A percentile compares a stretch with the other conserved stretches of the same genome.
These are phyloP conservation scores for Echinosophora koreensis DNA, from an alignment of 306 rosid species.

Conservation along the genomic window DNA sequence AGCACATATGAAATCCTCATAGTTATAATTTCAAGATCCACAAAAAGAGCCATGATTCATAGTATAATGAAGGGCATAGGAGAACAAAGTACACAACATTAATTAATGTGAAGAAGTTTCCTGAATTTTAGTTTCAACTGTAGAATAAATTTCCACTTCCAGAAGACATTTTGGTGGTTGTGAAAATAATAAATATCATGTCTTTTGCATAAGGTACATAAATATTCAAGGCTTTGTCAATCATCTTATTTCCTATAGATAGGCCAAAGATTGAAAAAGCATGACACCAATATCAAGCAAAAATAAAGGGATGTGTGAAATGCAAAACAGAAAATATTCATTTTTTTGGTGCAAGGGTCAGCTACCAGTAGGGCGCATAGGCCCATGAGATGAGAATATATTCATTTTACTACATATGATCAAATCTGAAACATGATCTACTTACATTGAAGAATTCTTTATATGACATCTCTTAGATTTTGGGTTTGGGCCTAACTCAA, in stretches of 20 bases:
- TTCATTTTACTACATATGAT: not conserved
- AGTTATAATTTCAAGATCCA: not conserved
- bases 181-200: slow-evolving; percentile 14
- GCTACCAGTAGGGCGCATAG: too few species aligned
- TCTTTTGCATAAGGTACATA: not conserved
- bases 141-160: slow-evolving; percentile 1
- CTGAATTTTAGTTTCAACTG: not conserved
- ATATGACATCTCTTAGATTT: too few species aligned
- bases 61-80: not conserved
- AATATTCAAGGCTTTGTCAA: not conserved
- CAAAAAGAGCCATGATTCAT: not conserved
- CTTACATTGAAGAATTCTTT: not conserved
- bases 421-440: not conserved
- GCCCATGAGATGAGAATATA: not conserved
- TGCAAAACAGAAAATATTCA: not conserved
- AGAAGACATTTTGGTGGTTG: not conserved
- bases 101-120: slow-evolving; percentile 20
- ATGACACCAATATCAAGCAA: not conserved
- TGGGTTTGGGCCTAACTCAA: too few species aligned
- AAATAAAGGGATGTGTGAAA: not conserved
- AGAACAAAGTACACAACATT: not conserved
- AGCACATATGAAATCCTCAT: not conserved
- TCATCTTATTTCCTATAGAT: not conserved
- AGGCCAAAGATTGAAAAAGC: slow-evolving; percentile 5
- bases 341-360: too few species aligned